Conservation (phyloP, 352 stramenopile species). For the Globisporangium irregulare region DNA sequence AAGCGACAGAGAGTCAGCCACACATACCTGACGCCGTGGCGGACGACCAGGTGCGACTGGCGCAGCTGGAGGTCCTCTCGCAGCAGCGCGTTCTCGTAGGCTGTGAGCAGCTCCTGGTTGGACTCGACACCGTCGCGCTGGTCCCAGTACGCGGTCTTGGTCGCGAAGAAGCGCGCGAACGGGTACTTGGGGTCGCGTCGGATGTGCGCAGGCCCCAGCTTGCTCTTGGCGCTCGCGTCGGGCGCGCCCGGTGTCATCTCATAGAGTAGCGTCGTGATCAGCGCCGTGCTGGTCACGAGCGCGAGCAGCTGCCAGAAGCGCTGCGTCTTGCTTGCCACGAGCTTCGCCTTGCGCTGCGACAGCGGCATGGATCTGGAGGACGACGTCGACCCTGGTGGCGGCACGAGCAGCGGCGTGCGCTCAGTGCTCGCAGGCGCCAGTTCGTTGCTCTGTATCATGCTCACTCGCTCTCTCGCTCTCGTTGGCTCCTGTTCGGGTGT, state of each 20-base stretch:
- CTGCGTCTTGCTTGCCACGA: conserved; percentile 7
- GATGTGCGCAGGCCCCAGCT: conserved; percentile 9
- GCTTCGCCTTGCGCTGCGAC: conserved; percentile 10
- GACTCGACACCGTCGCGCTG: conserved; percentile 26
- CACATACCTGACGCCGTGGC: conserved; percentile 58
- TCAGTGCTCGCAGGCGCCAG: not conserved
- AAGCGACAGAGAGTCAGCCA: not conserved
- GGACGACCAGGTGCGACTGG: conserved; percentile 56
- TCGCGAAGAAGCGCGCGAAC: conserved; percentile 40
- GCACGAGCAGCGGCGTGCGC: conserved; percentile 8
- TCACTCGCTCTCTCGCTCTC: not conserved
- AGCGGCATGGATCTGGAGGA: not conserved
- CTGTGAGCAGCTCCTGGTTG: conserved; percentile 25
- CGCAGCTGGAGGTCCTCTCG: conserved; percentile 44
- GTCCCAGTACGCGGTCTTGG: conserved; percentile 60
- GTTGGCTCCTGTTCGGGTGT: not conserved
- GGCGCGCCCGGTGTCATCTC: conserved; percentile 15
- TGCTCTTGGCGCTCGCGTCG: conserved; percentile 12
- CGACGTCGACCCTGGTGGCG: not conserved
- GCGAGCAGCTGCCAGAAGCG: conserved; percentile 16
- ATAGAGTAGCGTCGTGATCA: conserved; percentile 19
- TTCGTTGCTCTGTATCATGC: not conserved
- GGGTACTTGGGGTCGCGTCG: conserved; percentile 16
- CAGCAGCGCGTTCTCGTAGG: conserved; percentile 24
- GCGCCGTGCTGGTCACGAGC: conserved; percentile 13